A percentile compares a stretch with the other conserved stretches of the same genome.
phyloP scores from a whole-genome alignment of 257 asterid genomes.

The Nicotiana noctiflora region DNA sequence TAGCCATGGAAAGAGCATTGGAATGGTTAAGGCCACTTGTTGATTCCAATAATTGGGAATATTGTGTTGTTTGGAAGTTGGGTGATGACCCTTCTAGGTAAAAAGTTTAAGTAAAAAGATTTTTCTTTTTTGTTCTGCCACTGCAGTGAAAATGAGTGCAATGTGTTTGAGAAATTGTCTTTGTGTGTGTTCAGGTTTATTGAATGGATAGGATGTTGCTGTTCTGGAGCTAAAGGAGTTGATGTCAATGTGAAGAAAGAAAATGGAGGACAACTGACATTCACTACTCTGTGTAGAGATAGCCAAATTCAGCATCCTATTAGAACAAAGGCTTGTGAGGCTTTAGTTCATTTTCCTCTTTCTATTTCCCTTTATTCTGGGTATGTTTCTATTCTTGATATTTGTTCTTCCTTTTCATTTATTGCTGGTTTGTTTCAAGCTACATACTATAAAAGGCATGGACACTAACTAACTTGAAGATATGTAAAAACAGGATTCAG shows the following conservation, averaged over 20 bases:
- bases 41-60: constrained; percentile 54
- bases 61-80: constrained; percentile 65
- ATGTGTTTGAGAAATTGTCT: not conserved
- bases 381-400: constrained; percentile 23
- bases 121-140: too few relatives aligned
- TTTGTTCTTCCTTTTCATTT: not conserved
- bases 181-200: constrained; percentile 43
- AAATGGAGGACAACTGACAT: constrained; percentile 14
- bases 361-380: constrained; percentile 68
- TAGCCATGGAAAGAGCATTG: constrained; percentile 34
- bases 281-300: constrained; percentile 50
- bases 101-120: not conserved
- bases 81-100: constrained; percentile 88
- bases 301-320: constrained; percentile 35
- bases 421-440: not conserved
- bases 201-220: constrained; percentile 76
- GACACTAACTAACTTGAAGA: not conserved
- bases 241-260: constrained; percentile 31
- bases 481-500: constrained; percentile 44
- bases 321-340: constrained; percentile 48
- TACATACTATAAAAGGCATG: not conserved
- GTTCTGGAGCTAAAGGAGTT: constrained; percentile 49
- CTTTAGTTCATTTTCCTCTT: constrained; percentile 50
- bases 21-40: constrained; percentile 58
- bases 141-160: too few relatives aligned